Conservation (phyloP, 164 flowering plant species). For the Stephania cephalantha region DNA sequence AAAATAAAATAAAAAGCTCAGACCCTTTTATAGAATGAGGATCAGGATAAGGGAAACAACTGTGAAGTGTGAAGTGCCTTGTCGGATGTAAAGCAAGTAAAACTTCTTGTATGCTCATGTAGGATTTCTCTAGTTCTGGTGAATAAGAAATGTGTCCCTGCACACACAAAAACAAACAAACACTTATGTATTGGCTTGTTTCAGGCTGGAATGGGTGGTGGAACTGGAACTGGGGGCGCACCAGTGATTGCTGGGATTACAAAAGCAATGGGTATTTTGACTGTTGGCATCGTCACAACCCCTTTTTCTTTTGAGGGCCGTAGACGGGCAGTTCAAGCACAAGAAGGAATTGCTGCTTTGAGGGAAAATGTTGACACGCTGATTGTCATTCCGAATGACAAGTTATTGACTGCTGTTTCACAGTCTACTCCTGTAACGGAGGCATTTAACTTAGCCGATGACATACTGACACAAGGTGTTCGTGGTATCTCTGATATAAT, state of each 20-base stretch:
- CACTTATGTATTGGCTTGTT: slow-evolving; percentile 1
- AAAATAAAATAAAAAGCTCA: too few species aligned
- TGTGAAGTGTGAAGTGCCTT: too few species aligned
- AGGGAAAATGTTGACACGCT: slow-evolving; percentile 82
- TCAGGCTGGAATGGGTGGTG: slow-evolving; percentile 97
- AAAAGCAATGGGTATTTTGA: slow-evolving; percentile 84
- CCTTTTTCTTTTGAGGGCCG: slow-evolving; percentile 89
- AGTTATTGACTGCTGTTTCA: slow-evolving; percentile 73
- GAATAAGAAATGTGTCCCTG: not conserved
- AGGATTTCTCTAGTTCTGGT: not conserved
- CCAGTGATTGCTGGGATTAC: slow-evolving; percentile 80
- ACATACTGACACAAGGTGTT: slow-evolving; percentile 83
- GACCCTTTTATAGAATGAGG: too few species aligned
- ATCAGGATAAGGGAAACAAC: too few species aligned
- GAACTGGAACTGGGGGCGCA: slow-evolving; percentile 90
- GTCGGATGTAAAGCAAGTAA: too few species aligned
- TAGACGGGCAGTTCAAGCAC: slow-evolving; percentile 79
- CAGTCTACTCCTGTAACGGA: slow-evolving; percentile 83
- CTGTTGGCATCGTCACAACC: slow-evolving; percentile 87
- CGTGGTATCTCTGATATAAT: slow-evolving; percentile 88
- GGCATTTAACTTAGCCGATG: slow-evolving; percentile 87
- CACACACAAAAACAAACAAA: not conserved
- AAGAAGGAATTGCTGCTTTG: slow-evolving; percentile 83
- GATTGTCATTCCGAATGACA: slow-evolving; percentile 88
- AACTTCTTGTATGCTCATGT: too few species aligned